Evolutionary conservation across 257 asterid species (phyloP), one percentile per base, ranked within the genome.

Genomic region (Henckelia pumila): DNA sequence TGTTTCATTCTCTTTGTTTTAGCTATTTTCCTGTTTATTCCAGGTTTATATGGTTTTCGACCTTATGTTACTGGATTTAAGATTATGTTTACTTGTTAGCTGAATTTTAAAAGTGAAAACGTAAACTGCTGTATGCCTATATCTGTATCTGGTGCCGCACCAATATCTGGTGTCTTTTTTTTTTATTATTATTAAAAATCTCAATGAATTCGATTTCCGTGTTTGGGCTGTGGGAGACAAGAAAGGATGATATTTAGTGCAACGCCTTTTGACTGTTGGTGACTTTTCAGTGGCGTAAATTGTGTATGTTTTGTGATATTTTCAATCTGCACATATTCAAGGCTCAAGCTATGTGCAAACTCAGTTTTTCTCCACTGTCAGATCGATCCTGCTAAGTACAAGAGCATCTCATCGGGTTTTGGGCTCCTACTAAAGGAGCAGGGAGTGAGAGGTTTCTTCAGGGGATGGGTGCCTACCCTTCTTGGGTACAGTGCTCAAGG

Each of bases 401-500:
- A 81, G 77, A 75, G 86, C 75, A 81, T 81, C 69, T 66, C 86
- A 28, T 81, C 86, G 32, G 86, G 86, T 47, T 81, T 81, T 22
- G 86, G 86, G 55, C 75, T 75, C 61, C 49, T 81, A 44, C 73
- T 78, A 16, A 81, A 73, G 75, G 86, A 81, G 78, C 86, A 78
- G 77, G 86, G 86, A 53, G 56, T 17, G 49, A 72, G 17, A 65
- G 86, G 86, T 71, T 81, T 81, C 79, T 78, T 78, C 73, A 78
- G 81, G 72, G 86, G 86, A 29, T 81, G 86, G 86, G 86, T 81
- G 7, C 86, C 86, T 20, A 81, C 86, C 59, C 64, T 81, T 62
- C 67, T 81, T 53, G 86, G 86, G 73, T 81, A 81, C 79, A 81
- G 83, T 14, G 86, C 83, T 21, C 86, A 81, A 76, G 86, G 86